phyloP scores from a whole-genome alignment of 2,329 filamentous ascomycete species.

The Fusarium mundagurra region DNA sequence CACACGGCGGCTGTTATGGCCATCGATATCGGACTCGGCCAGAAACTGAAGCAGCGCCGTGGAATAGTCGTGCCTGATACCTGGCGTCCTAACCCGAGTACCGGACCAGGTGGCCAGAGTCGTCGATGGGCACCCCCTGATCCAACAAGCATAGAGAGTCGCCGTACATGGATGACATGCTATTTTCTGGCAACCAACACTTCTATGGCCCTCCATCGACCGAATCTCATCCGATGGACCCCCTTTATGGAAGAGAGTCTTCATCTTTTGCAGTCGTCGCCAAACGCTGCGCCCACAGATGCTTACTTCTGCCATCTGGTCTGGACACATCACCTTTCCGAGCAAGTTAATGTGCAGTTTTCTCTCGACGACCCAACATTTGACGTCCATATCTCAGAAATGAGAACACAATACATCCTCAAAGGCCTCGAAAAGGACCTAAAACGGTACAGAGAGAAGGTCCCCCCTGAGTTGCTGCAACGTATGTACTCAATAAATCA shows the following conservation, averaged over 20 bases:
- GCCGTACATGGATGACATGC: constrained; percentile 68
- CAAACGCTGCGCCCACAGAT: constrained; percentile 66
- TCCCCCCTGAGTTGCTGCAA: constrained; percentile 62
- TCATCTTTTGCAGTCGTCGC: constrained; percentile 62
- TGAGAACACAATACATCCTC: constrained; percentile 71
- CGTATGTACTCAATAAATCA: constrained; percentile 57
- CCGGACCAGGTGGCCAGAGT: constrained; percentile 34
- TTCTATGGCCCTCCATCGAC: constrained; percentile 69
- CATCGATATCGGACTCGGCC: constrained; percentile 82
- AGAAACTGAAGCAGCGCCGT: constrained; percentile 36
- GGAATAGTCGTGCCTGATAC: constrained; percentile 36
- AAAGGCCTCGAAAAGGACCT: constrained; percentile 73
- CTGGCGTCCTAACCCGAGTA: constrained; percentile 44
- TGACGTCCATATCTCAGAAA: constrained; percentile 66
- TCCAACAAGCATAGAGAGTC: constrained; percentile 63
- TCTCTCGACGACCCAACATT: constrained; percentile 71
- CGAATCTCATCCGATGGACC: constrained; percentile 68
- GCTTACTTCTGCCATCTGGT: constrained; percentile 67
- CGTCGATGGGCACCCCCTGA: constrained; percentile 57
- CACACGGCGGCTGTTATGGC: constrained; percentile 85
- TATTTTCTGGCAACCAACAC: constrained; percentile 69
- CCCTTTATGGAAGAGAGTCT: constrained; percentile 70
- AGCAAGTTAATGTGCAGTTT: constrained; percentile 75
- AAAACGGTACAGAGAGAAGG: constrained; percentile 65
- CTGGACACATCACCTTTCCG: constrained; percentile 70